Conservation (phyloP, 106 monocot genomes). For the Xerophyta viscosa region DNA sequence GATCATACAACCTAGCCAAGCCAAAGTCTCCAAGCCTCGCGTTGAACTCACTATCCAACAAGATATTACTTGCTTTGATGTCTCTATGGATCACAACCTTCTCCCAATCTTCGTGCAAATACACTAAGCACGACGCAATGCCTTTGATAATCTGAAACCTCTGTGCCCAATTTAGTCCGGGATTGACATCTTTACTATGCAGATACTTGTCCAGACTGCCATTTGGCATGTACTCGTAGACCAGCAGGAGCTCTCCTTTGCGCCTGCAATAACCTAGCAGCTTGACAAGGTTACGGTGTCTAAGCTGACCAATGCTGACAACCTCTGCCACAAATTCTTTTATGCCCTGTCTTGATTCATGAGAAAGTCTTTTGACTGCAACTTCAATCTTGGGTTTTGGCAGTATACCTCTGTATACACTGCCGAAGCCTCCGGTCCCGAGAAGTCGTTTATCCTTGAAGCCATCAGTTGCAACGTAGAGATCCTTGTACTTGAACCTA, state of each 20-base stretch:
- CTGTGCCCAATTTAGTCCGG: background rate
- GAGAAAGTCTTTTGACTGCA: background rate
- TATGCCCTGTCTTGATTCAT: background rate
- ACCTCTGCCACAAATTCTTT: too few species aligned
- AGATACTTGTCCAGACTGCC: too few species aligned
- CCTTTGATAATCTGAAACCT: constrained; percentile 1
- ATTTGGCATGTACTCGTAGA: too few species aligned
- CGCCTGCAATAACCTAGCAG: too few species aligned
- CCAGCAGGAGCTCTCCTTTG: too few species aligned
- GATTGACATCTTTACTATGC: too few species aligned
- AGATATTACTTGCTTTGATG: too few species aligned
- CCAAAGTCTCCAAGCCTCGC: constrained; percentile 20
- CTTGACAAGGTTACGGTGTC: too few species aligned
- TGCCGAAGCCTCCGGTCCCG: constrained; percentile 1
- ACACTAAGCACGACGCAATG: background rate
- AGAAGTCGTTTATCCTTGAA: background rate
- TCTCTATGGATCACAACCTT: too few species aligned
- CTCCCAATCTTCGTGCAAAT: background rate
- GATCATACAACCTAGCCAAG: constrained; percentile 6
- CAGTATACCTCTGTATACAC: background rate
- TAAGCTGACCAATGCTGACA: too few species aligned
- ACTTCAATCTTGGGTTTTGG: background rate
- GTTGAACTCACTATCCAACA: constrained; percentile 15
- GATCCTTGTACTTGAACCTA: constrained; percentile 1
- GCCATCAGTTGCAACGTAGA: background rate